Evolutionary conservation across 305 asterid genomes (phyloP), one percentile per base, ranked within the genome.

Genomic region (Fraxinus latifolia): DNA sequence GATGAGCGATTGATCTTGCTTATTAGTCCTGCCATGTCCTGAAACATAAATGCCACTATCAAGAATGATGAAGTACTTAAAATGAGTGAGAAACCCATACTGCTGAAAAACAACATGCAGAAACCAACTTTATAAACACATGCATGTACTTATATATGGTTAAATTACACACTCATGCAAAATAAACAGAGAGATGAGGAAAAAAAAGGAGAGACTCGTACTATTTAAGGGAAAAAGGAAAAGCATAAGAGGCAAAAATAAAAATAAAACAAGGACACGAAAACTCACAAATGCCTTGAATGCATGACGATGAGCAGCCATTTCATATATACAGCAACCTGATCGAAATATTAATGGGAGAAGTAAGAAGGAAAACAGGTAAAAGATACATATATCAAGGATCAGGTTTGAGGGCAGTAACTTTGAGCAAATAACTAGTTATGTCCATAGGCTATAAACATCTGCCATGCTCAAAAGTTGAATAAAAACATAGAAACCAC

Each of bases 281-380:
- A 81, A 84, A 83, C 95, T 92, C 90, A 96, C 99, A 87, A 94
- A 94, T 86, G 99, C 99, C 86, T 96, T 94, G 87, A 96, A 96
- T 2, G 99, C 99, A 60, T 93, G 98, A 36, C 96, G 97, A 87
- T 90, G 97, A 83, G 99, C 99, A 83, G 99, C 94, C 97, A 96
- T 96, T 88, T 96, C 99, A 39, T 96, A 94, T 92, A 96, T 91
- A 81, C 99, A 96, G 91, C 99, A 96, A 81, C 99, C 99, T 96
- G 87, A 75, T 84, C 21, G 84, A 82, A 86, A 82, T 25, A 82
- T 71, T 71, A 71, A 71, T 33, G 44, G 44, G 36, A n/a, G 65
- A 33, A 15, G 76, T 33, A 32, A 32, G 12, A 71, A 19, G 76
- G 31, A 7, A 71, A 31, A 15, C 47, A 71, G 23, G 44, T 1